Conservation (phyloP, 1,284 basidiomycete genomes). For the Apiotrichum domesticum region DNA sequence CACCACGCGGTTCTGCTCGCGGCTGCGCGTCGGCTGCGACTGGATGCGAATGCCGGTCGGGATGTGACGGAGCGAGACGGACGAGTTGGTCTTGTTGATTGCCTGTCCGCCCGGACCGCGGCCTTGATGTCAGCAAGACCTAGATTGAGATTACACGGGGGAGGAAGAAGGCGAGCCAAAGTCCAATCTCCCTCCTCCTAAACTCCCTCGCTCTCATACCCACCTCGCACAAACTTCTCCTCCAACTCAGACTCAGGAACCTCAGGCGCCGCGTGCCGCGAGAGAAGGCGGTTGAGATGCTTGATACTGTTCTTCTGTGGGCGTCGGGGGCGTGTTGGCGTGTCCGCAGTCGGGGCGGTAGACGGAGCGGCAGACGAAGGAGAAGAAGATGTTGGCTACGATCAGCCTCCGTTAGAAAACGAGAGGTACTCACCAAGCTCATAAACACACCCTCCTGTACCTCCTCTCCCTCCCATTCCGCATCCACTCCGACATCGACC, state of each 20-base stretch:
- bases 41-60: conserved; percentile 48
- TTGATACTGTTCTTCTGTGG: conserved; percentile 27
- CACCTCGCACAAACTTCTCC: conserved; percentile 45
- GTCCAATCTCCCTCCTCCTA: no score
- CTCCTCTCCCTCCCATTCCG: conserved; percentile 16
- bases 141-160: no score
- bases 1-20: conserved; percentile 46
- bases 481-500: conserved; percentile 5
- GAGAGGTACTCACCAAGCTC: conserved; percentile 5
- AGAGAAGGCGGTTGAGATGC: conserved; percentile 35
- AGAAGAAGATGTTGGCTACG: neutral
- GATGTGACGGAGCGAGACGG: conserved; percentile 45
- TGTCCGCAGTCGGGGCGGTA: conserved; percentile 13
- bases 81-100: conserved; percentile 49
- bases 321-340: neutral
- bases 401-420: neutral
- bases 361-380: conserved; percentile 3
- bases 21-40: conserved; percentile 47
- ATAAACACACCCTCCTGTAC: conserved; percentile 14
- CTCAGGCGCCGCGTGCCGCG: conserved; percentile 21
- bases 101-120: conserved; percentile 49
- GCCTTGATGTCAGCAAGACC: conserved; percentile 21
- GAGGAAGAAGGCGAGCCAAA: no score
- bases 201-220: conserved; percentile 4
- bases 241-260: conserved; percentile 42